phyloP scores from a whole-genome alignment of 139 green algal genomes.

The Closterium sp. region DNA sequence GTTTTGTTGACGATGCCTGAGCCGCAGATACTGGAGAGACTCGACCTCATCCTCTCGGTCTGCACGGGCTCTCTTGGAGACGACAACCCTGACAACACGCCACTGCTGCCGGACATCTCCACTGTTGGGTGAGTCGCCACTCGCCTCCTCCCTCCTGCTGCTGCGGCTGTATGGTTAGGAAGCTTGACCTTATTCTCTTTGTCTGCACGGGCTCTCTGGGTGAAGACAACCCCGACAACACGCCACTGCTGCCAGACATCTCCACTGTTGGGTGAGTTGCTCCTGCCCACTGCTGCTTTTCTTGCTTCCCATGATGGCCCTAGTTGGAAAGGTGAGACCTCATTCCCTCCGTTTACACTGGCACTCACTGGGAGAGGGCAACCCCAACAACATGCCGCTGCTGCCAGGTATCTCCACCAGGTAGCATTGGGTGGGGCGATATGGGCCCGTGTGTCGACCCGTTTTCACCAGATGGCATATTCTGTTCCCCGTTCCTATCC shows the following conservation, averaged over 20 bases:
- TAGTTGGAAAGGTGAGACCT: slow-evolving; percentile 35
- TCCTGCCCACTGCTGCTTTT: too few species aligned
- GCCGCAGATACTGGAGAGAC: slow-evolving; percentile 36
- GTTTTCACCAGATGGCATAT: too few species aligned
- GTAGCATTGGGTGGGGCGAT: too few species aligned
- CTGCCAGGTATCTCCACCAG: too few species aligned
- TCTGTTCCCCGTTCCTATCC: too few species aligned
- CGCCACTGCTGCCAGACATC: not conserved
- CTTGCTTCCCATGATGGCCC: too few species aligned
- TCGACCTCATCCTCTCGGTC: slow-evolving; percentile 37
- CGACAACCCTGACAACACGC: not conserved
- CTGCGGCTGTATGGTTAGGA: too few species aligned
- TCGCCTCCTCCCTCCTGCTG: too few species aligned
- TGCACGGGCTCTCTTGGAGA: not conserved
- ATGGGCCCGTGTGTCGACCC: too few species aligned
- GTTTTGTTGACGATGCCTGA: slow-evolving; percentile 57
- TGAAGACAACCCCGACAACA: not conserved
- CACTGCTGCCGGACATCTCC: not conserved
- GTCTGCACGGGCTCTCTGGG: not conserved
- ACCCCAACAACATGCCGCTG: too few species aligned
- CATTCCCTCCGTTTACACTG: slow-evolving; percentile 2
- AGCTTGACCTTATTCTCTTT: slow-evolving; percentile 34
- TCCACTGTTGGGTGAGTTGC: not conserved
- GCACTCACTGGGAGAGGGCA: too few species aligned
- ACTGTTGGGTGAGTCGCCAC: not conserved